Conservation (phyloP, 768 basidiomycete genomes). For the Mycena vitilis region DNA sequence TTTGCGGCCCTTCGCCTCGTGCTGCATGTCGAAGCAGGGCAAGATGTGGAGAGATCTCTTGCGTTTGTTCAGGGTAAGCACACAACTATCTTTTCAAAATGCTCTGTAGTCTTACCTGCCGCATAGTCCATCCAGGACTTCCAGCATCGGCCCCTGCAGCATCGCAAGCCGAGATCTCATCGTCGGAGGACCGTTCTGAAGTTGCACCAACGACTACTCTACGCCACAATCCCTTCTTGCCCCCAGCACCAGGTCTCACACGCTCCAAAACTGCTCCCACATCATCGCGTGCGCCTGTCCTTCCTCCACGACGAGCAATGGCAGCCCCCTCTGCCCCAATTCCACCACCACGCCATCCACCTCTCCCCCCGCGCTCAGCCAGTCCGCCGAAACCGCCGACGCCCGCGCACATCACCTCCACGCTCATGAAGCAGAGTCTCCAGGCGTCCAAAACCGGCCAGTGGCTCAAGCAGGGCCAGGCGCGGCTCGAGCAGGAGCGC, state of each 20-base stretch:
- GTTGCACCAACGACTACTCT: not conserved
- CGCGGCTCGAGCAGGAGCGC: slow-evolving; percentile 74
- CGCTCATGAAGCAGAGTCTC: slow-evolving; percentile 78
- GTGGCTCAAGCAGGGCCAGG: slow-evolving; percentile 75
- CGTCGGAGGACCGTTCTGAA: not conserved
- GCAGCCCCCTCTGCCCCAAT: slow-evolving; percentile 32
- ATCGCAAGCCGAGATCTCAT: not conserved
- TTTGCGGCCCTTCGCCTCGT: slow-evolving; percentile 80
- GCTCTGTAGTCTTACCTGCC: slow-evolving; percentile 3
- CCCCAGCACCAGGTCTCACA: slow-evolving; percentile 21
- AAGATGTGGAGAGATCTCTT: slow-evolving; percentile 70
- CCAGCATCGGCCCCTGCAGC: slow-evolving; percentile 37
- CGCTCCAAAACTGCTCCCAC: slow-evolving; percentile 31
- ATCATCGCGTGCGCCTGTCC: slow-evolving; percentile 25
- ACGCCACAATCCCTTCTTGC: slow-evolving; percentile 24
- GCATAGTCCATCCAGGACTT: slow-evolving; percentile 37
- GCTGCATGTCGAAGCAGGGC: slow-evolving; percentile 69
- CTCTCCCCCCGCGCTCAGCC: slow-evolving; percentile 40
- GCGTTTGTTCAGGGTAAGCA: slow-evolving; percentile 82
- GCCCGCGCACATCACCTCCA: slow-evolving; percentile 64
- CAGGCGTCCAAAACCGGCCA: slow-evolving; percentile 80
- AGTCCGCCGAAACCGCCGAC: slow-evolving; percentile 41
- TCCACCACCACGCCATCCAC: slow-evolving; percentile 45
- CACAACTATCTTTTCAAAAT: not conserved
- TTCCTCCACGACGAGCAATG: slow-evolving; percentile 35